Evolutionary conservation across 2,329 filamentous ascomycete species (phyloP).

Genomic region (Myrmaecium sp.): DNA sequence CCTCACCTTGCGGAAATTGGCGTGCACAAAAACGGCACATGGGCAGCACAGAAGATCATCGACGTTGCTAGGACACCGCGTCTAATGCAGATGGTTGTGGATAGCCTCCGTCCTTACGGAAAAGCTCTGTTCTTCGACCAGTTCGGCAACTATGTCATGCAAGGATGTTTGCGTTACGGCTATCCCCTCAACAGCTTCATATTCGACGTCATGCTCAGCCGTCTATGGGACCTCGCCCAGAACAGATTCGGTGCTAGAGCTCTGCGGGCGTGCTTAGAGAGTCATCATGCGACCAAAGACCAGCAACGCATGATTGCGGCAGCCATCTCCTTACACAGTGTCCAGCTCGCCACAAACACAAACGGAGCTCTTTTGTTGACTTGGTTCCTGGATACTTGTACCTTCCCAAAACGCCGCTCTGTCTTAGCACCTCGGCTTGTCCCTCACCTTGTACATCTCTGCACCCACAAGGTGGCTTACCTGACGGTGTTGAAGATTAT

Average conservation of each 20-base stretch:
- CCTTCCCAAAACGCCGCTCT: conserved; percentile 76
- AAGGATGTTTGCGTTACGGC: conserved; percentile 87
- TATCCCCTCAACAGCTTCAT: conserved; percentile 87
- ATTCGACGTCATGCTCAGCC: conserved; percentile 89
- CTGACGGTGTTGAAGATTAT: conserved; percentile 95
- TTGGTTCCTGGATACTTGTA: conserved; percentile 97
- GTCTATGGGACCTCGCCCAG: conserved; percentile 85
- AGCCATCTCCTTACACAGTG: conserved; percentile 88
- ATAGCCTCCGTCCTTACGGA: conserved; percentile 70
- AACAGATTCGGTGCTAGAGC: conserved; percentile 88
- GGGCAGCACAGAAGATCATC: conserved; percentile 98
- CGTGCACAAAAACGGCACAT: conserved; percentile 97
- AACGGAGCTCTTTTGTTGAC: conserved; percentile 89
- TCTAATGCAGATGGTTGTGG: conserved; percentile 73
- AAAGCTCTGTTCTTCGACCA: conserved; percentile 90
- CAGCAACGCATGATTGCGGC: conserved; percentile 92
- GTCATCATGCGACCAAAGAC: conserved; percentile 84
- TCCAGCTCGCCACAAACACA: conserved; percentile 87
- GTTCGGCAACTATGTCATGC: conserved; percentile 95
- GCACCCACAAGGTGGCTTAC: conserved; percentile 97
- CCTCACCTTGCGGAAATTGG: conserved; percentile 93
- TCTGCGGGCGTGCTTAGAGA: conserved; percentile 93
- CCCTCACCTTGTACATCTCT: conserved; percentile 83
- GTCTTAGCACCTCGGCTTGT: conserved; percentile 85
- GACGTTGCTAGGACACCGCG: conserved; percentile 75